Conservation (phyloP, 169 alveolate genomes). For the Babesia bigemina region DNA sequence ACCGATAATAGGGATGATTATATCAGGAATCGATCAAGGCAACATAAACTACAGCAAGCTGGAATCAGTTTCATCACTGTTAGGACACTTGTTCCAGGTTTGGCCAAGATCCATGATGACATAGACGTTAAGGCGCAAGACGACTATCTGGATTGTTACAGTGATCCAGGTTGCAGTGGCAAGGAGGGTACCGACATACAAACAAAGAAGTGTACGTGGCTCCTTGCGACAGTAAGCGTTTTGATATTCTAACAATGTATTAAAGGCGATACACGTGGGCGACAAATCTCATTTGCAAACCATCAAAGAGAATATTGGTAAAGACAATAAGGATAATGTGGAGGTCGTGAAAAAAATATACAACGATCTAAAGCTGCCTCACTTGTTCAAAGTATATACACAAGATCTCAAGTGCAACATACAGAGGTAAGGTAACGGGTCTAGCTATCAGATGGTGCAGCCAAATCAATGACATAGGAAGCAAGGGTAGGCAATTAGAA, state of each 20-base stretch:
- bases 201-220: conserved; percentile 78
- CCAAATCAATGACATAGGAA: conserved; percentile 22
- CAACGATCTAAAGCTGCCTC: conserved; percentile 64
- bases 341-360: conserved; percentile 66
- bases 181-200: conserved; percentile 80
- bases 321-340: conserved; percentile 62
- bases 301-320: conserved; percentile 73
- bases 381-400: conserved; percentile 59
- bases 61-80: conserved; percentile 64
- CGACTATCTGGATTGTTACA: conserved; percentile 74
- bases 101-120: background rate
- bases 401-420: conserved; percentile 66
- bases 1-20: conserved; percentile 68
- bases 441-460: background rate
- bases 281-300: conserved; percentile 51
- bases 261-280: conserved; percentile 69
- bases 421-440: conserved; percentile 19
- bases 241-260: background rate
- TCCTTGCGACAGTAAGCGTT: conserved; percentile 63
- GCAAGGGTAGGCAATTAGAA: conserved; percentile 18
- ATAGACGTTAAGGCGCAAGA: conserved; percentile 70
- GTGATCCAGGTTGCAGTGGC: conserved; percentile 68
- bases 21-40: conserved; percentile 62
- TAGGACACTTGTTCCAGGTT: conserved; percentile 80
- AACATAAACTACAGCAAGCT: conserved; percentile 69